Conservation (phyloP, 805 yeast species). For the Kazachstania kunashirensis region DNA sequence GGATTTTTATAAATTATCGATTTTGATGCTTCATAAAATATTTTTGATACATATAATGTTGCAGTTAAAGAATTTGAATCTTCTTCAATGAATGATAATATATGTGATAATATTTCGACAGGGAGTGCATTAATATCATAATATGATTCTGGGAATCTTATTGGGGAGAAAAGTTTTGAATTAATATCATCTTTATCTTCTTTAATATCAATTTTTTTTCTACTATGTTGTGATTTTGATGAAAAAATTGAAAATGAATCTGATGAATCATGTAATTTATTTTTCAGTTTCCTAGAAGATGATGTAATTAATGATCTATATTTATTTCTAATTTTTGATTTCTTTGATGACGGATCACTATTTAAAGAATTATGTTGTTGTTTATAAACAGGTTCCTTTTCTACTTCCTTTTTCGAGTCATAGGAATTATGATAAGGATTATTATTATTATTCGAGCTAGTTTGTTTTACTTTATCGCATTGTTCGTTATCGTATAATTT, state of each 20-base stretch:
- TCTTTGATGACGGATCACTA: conserved; percentile 12
- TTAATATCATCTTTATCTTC: background rate
- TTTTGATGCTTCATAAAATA: conserved; percentile 43
- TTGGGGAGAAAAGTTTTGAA: background rate
- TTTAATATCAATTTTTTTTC: conserved; percentile 1
- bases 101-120: conserved; percentile 23
- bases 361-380: no score
- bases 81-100: conserved; percentile 16
- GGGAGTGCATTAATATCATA: conserved; percentile 28
- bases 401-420: no score
- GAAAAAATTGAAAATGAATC: conserved; percentile 28
- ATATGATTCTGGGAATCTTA: conserved; percentile 6
- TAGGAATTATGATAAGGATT: no score
- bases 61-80: conserved; percentile 33
- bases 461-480: no score
- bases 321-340: conserved; percentile 16
- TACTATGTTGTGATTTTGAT: conserved; percentile 13
- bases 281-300: conserved; percentile 24
- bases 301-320: conserved; percentile 19
- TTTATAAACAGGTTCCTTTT: no score
- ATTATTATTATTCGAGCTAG: no score
- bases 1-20: conserved; percentile 47
- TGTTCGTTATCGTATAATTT: conserved; percentile 11
- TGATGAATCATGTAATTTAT: conserved; percentile 24
- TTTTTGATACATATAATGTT: conserved; percentile 42